Evolutionary conservation across 306 rosid species (phyloP), one percentile per base, ranked within the genome.

Genomic region (Sechiopsis laciniata): DNA sequence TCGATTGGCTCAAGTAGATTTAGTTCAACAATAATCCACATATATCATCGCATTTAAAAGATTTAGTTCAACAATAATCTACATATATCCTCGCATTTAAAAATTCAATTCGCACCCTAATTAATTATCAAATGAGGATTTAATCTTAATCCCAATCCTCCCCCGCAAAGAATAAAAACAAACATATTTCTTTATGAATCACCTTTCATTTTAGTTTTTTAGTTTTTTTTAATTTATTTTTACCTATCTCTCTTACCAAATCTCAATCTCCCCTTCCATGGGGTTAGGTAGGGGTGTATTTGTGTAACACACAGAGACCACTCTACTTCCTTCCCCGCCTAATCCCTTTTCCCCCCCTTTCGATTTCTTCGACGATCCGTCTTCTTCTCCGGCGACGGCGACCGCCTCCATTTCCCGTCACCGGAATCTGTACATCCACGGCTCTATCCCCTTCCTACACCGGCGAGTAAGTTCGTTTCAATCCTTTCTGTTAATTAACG

Each of bases 281-380:
- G 75, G 75, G 73, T 67, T 32, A 40, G 73, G 73, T 67, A 42
- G 48, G 48, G 8, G 45, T 37, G 73, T 67, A 55, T 67, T 26
- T 40, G 56, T 22, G 73, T 50, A 9, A 50, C 73, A 67, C 54
- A 50, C 73, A 55, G 64, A 53, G 63, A 72, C 64, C 62, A 72
- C 53, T 72, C 64, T 16, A 71, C 75, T 71, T 6, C 55, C 19
- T 55, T 55, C 76, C 51, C 52, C 35, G 59, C 59, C 59, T 10
- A 70, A 70, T 45, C 72, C 68, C 10, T 57, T 57, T 42, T 21
- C 10, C 46, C 75, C 75, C 48, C 16, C 35, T 61, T 24, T 82
- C 57, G 84, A 79, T 82, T 86, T 66, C 81, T 6, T 78, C 69
- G 83, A 84, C 78, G 93, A 90, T 87, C 81, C 21, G 67, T 72